Conservation (phyloP, 345 rosid species). For the Stellera chamaejasme region DNA sequence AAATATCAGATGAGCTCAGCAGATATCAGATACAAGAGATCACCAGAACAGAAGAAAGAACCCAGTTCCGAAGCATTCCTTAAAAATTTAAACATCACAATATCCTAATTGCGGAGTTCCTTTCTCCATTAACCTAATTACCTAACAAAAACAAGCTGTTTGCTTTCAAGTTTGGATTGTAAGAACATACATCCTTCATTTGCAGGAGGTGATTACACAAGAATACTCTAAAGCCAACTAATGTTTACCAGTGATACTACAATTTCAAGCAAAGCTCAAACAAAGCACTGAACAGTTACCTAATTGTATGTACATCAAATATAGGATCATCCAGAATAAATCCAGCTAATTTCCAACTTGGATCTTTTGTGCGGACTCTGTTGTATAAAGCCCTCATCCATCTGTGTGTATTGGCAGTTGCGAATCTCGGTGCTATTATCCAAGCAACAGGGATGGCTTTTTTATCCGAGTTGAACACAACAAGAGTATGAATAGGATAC, state of each 20-base stretch:
- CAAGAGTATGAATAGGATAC: constrained; percentile 85
- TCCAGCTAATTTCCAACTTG: constrained; percentile 87
- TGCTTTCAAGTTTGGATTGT: background rate
- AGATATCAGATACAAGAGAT: constrained; percentile 6
- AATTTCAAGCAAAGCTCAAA: constrained; percentile 3
- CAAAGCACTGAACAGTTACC: constrained; percentile 28
- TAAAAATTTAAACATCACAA: background rate
- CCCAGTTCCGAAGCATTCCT: background rate
- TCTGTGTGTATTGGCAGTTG: constrained; percentile 48
- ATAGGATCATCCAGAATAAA: constrained; percentile 92
- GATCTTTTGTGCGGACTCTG: constrained; percentile 76
- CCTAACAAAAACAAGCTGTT: background rate
- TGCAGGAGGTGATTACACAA: no score
- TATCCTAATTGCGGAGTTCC: background rate
- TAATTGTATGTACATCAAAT: constrained; percentile 58
- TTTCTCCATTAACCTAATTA: background rate
- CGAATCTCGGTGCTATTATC: constrained; percentile 68
- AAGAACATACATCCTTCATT: no score
- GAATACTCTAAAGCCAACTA: no score
- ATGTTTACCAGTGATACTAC: no score
- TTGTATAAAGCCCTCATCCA: constrained; percentile 96
- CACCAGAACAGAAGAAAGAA: background rate
- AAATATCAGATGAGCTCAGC: constrained; percentile 5
- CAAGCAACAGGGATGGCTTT: constrained; percentile 98
- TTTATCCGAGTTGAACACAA: constrained; percentile 85